phyloP scores from a whole-genome alignment of 2,329 filamentous ascomycete genomes.

The Penicillium sp. region DNA sequence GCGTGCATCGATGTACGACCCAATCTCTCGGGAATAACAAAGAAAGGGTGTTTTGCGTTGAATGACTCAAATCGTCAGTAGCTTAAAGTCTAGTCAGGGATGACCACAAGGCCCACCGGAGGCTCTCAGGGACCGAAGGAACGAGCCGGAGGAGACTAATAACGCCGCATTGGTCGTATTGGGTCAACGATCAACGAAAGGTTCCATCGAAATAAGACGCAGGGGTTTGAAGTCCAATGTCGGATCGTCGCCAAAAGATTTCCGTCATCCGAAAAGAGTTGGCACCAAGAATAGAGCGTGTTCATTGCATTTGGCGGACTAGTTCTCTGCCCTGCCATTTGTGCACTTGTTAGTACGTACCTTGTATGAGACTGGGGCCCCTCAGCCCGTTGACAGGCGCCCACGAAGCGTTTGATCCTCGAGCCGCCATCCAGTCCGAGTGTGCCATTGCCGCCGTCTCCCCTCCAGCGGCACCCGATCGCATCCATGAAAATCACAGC shows the following conservation, averaged over 20 bases:
- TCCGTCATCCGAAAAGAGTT: conserved; percentile 4
- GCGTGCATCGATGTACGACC: conserved; percentile 12
- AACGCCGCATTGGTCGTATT: conserved; percentile 14
- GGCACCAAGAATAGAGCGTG: background rate
- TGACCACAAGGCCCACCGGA: background rate
- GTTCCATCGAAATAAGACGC: conserved; percentile 6
- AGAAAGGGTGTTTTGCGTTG: background rate
- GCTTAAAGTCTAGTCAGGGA: conserved; percentile 1
- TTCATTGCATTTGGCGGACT: conserved; percentile 9
- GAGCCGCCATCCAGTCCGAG: conserved; percentile 24
- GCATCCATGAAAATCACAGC: conserved; percentile 24
- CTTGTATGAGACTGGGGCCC: conserved; percentile 22
- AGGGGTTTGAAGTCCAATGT: background rate
- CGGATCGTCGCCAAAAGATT: conserved; percentile 1
- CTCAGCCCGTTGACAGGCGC: conserved; percentile 26
- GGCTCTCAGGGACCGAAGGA: conserved; percentile 4
- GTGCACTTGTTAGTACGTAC: conserved; percentile 29
- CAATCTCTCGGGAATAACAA: conserved; percentile 7
- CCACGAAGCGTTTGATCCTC: conserved; percentile 22
- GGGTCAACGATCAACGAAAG: conserved; percentile 4
- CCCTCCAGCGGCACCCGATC: conserved; percentile 22
- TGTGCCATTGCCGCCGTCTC: conserved; percentile 20
- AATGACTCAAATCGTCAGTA: background rate
- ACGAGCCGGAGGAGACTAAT: conserved; percentile 8
- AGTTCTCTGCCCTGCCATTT: conserved; percentile 18